Base-by-base conservation (phyloP, 306 rosid species). In the Castanea crenata region DNA sequence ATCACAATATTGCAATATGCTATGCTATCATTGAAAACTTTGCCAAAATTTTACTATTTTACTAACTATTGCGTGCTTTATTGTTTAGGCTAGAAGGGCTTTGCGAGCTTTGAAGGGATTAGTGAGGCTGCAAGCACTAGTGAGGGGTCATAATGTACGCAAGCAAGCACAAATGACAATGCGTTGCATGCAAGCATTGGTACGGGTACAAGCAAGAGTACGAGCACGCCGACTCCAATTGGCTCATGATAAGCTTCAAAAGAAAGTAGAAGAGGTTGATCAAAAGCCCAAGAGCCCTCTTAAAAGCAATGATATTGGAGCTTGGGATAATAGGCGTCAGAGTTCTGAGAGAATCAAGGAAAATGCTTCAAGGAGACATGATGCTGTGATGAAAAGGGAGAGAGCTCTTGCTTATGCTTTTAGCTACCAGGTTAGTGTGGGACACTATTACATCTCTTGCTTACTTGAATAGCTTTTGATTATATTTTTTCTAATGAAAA, bases 171-270 rank as follows among this genome's bases (percentile, higher is more conserved):
- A 90, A 27, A 84, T 91, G 96, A 95, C 99, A 51, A 95, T 95
- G 99, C 86, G 97, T 7, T 93, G 99, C 79, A 95, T 95, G 98
- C 97, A 95, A 80, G 99, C 99, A 15, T 76, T 95, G 25, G 99
- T 95, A 3, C 79, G 99, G 1, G 99, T 93, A 5, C 99, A 95
- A 51, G 90, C 89, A 29, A 87, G 93, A 85, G 97, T 95, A 13
- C 85, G 93, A 46, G 94, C 94, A 21, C 89, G 94, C 19, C 84
- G 99, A 71, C 73, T 95, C 74, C 90, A 89, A 52, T 69, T 95
- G 76, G 79, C 88, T 20, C 78, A 83, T 6, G 86, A 87, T 38
- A 91, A 85, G 85, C 84, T 82, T 80, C 86, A 81, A 35, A 87
- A 69, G 38, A 85, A 78, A 44, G 23, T 73, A 27, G 77, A 78